Evolutionary conservation across 139 green algal species (phyloP).

Genomic region (Closterium sp.): DNA sequence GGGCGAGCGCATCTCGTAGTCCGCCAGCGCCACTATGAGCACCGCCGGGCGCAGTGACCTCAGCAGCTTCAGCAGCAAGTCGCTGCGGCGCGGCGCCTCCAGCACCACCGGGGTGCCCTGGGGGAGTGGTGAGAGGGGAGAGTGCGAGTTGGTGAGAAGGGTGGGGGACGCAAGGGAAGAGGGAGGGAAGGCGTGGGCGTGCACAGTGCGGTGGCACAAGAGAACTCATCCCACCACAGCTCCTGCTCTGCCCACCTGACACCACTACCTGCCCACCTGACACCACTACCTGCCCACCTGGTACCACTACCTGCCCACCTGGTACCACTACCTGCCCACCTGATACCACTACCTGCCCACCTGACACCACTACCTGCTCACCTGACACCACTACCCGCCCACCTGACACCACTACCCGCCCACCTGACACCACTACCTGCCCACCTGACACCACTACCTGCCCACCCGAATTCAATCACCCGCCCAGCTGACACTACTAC

Average conservation of each 20-base stretch:
- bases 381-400: no score
- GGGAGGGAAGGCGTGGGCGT: not conserved
- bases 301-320: no score
- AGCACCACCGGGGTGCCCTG: conserved; percentile 23
- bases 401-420: no score
- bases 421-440: no score
- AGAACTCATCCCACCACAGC: no score
- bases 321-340: no score
- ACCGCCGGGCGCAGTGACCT: conserved; percentile 11
- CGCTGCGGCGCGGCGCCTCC: conserved; percentile 15
- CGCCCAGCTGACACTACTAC: no score
- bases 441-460: no score
- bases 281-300: not conserved
- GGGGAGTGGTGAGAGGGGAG: not conserved
- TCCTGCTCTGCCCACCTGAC: not conserved
- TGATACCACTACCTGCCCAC: no score
- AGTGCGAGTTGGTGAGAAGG: not conserved
- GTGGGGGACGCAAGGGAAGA: not conserved
- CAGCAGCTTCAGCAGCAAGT: conserved; percentile 26
- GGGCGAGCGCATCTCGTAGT: conserved; percentile 22
- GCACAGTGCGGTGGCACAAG: not conserved
- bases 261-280: not conserved
- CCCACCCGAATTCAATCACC: no score
- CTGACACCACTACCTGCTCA: no score
- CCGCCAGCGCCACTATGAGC: not conserved